Conservation (phyloP, 805 yeast genomes). For the Yamadazyma olivae region DNA sequence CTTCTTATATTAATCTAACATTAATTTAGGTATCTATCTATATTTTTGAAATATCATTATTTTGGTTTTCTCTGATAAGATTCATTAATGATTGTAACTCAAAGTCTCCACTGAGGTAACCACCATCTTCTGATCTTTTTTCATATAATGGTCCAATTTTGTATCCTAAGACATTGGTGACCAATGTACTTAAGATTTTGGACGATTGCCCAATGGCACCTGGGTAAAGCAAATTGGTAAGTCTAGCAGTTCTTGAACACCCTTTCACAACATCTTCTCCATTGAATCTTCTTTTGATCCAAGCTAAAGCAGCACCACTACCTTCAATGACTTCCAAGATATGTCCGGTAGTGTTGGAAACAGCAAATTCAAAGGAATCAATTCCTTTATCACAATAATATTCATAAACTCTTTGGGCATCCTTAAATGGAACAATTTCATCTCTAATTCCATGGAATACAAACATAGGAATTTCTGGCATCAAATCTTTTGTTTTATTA, state of each 20-base stretch:
- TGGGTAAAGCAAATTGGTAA: slow-evolving; percentile 10
- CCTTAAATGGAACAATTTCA: slow-evolving; percentile 21
- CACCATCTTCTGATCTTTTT: slow-evolving; percentile 1
- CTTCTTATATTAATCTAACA: too few relatives aligned
- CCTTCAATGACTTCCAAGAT: slow-evolving; percentile 18
- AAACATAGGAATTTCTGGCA: slow-evolving; percentile 23
- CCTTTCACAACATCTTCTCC: slow-evolving; percentile 24
- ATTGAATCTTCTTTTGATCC: slow-evolving; percentile 19
- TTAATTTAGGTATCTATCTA: too few relatives aligned
- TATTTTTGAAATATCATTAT: too few relatives aligned
- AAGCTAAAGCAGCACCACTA: slow-evolving; percentile 18
- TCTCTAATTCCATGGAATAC: slow-evolving; percentile 21
- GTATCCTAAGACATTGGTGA: slow-evolving; percentile 3
- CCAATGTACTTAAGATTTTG: neutral
- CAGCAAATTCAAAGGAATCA: slow-evolving; percentile 25
- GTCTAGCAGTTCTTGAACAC: slow-evolving; percentile 2
- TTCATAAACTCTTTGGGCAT: slow-evolving; percentile 19
- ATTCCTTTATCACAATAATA: slow-evolving; percentile 28
- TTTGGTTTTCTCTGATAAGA: neutral
- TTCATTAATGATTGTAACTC: slow-evolving; percentile 3
- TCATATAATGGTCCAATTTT: neutral
- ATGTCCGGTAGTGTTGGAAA: slow-evolving; percentile 23
- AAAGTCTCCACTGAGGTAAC: slow-evolving; percentile 1
- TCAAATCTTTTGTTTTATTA: slow-evolving; percentile 8
- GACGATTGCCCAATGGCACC: slow-evolving; percentile 1